Percentiles rank a stretch among this genome's conserved stretches.
Conservation (phyloP, 768 basidiomycete genomes). For the Wakefieldia striispora region DNA sequence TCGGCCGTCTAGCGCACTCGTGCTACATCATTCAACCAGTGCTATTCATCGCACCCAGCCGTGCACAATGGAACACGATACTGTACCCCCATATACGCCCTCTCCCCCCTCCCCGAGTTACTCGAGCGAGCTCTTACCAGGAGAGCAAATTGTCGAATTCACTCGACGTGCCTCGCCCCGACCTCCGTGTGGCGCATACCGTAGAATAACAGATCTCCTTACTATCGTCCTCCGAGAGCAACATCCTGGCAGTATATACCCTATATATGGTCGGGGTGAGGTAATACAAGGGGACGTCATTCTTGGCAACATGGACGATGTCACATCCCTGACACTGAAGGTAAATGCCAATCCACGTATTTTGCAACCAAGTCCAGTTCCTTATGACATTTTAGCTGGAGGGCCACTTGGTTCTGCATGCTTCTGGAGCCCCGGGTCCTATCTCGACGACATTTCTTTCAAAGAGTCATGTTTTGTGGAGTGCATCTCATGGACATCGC, state of each 20-base stretch:
- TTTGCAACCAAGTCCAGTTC: neutral
- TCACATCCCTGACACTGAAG: conserved; percentile 23
- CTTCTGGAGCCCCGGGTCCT: conserved; percentile 7
- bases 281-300: conserved; percentile 26
- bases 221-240: conserved; percentile 26
- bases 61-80: conserved; percentile 9
- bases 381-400: conserved; percentile 20
- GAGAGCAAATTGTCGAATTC: conserved; percentile 50
- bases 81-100: conserved; percentile 50
- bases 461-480: conserved; percentile 18
- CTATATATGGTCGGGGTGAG: conserved; percentile 18
- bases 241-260: conserved; percentile 19
- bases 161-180: conserved; percentile 27
- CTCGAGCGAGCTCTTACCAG: conserved; percentile 46
- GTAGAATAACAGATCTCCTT: conserved; percentile 29
- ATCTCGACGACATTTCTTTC: conserved; percentile 20
- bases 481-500: conserved; percentile 4
- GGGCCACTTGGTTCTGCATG: conserved; percentile 19
- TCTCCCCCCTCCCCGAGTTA: conserved; percentile 54
- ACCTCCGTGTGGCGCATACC: conserved; percentile 19
- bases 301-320: conserved; percentile 8
- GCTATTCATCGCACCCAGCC: neutral
- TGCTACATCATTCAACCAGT: neutral
- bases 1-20: neutral
- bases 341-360: conserved; percentile 5